Conservation (phyloP, 2,329 filamentous ascomycete species). For the Berkeleyomyces rouxiae region DNA sequence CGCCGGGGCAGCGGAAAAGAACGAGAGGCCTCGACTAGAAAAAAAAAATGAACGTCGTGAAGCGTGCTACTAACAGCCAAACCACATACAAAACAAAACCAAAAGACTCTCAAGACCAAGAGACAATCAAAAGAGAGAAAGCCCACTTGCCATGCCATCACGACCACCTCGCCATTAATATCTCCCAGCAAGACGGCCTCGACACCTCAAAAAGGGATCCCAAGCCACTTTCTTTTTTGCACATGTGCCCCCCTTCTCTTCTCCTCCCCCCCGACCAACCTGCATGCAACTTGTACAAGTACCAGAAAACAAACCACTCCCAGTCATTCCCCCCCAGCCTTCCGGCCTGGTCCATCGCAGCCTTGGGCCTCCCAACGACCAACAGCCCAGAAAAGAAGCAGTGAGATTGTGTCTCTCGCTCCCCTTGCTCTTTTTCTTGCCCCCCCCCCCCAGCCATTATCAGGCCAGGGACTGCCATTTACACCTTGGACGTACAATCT, state of each 20-base stretch:
- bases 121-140: not conserved
- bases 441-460: not conserved
- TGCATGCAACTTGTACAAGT: too few species aligned
- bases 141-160: not conserved
- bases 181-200: not conserved
- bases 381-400: not conserved
- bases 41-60: not conserved
- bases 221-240: not conserved
- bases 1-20: conserved; percentile 7
- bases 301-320: not conserved
- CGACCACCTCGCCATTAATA: not conserved
- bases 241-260: not conserved
- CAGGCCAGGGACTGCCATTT: not conserved
- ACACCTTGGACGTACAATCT: too few species aligned
- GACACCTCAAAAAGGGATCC: not conserved
- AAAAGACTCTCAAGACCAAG: not conserved
- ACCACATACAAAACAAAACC: not conserved
- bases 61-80: not conserved
- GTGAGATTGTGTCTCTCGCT: not conserved
- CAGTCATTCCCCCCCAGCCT: not conserved
- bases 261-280: too few species aligned
- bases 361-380: not conserved
- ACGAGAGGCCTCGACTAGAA: conserved; percentile 8
- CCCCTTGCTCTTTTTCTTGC: not conserved
- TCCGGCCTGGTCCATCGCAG: not conserved